A percentile compares a stretch with the other conserved stretches of the same genome.
These are phyloP conservation scores for Boechera retrofracta DNA, from an alignment of 345 rosid species.

Conservation along the genomic window DNA sequence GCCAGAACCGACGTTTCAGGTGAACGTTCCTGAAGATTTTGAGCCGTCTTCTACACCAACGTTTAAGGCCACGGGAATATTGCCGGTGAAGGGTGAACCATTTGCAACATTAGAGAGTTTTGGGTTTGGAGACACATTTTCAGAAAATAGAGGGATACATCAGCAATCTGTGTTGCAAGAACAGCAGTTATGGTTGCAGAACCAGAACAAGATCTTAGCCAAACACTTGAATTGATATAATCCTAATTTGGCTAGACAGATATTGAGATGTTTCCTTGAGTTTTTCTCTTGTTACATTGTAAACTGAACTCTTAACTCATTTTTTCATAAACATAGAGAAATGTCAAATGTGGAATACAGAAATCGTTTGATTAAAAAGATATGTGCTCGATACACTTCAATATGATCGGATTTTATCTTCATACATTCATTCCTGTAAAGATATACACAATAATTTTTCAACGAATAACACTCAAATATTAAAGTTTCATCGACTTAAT, in stretches of 20 bases:
- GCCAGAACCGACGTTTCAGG: conserved; percentile 61
- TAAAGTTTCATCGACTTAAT: not conserved
- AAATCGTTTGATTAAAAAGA: conserved; percentile 8
- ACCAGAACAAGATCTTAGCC: conserved; percentile 74
- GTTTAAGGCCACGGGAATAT: conserved; percentile 22
- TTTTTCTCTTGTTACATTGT: conserved; percentile 20
- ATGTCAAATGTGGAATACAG: conserved; percentile 32
- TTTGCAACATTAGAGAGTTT: conserved; percentile 52
- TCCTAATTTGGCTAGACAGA: conserved; percentile 23
- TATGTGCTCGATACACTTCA: not conserved
- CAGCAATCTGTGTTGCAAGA: conserved; percentile 55
- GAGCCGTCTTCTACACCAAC: conserved; percentile 44
- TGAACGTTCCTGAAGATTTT: conserved; percentile 40
- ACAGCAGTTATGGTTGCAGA: conserved; percentile 72
- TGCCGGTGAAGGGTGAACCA: conserved; percentile 51
- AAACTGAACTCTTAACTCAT: conserved; percentile 25
- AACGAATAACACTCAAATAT: not conserved
- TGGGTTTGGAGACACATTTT: conserved; percentile 35
- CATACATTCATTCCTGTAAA: not conserved
- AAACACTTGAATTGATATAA: conserved; percentile 53
- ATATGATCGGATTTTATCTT: not conserved
- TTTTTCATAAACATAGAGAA: conserved; percentile 29
- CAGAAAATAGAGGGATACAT: conserved; percentile 42
- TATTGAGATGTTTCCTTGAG: conserved; percentile 30
- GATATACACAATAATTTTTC: not conserved